Evolutionary conservation across 2,329 filamentous ascomycete genomes (phyloP).

Genomic region (Nigrograna mackinnonii): DNA sequence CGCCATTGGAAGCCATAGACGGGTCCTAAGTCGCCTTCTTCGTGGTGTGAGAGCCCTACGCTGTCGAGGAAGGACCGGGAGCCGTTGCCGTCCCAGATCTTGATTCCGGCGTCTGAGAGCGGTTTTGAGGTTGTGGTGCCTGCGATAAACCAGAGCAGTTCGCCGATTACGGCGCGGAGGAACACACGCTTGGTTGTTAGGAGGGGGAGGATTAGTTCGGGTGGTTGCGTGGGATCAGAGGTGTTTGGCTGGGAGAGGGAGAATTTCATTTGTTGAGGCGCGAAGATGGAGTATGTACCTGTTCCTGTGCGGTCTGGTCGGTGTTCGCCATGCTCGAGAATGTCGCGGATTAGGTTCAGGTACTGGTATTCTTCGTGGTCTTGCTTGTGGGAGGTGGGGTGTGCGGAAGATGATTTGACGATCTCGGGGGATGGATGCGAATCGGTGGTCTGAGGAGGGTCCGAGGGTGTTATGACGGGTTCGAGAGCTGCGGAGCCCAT

Average conservation of each 20-base stretch:
- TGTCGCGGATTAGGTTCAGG: conserved; percentile 83
- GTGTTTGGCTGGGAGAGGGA: conserved; percentile 64
- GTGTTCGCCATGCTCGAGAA: conserved; percentile 81
- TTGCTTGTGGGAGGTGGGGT: conserved; percentile 9
- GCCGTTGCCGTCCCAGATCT: conserved; percentile 99
- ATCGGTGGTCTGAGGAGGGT: conserved; percentile 15
- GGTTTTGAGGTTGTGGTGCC: conserved; percentile 80
- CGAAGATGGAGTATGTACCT: conserved; percentile 87
- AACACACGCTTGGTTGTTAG: conserved; percentile 98
- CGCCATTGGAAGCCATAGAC: conserved; percentile 99
- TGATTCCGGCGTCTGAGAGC: conserved; percentile 78
- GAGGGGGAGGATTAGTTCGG: conserved; percentile 76
- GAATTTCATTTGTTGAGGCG: conserved; percentile 85
- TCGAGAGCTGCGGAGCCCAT: conserved; percentile 35
- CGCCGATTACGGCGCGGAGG: conserved; percentile 82
- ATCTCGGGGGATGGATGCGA: conserved; percentile 18
- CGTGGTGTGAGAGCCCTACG: conserved; percentile 79
- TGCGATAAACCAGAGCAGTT: conserved; percentile 94
- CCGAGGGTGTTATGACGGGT: conserved; percentile 21
- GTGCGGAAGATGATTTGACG: conserved; percentile 6
- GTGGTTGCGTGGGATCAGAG: conserved; percentile 41
- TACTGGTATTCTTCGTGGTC: conserved; percentile 92
- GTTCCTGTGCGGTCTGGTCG: conserved; percentile 93
- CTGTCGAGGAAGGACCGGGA: conserved; percentile 87
- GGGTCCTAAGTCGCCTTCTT: conserved; percentile 86